Evolutionary conservation across 352 stramenopile genomes (phyloP).

Genomic region (Globisporangium canariense): DNA sequence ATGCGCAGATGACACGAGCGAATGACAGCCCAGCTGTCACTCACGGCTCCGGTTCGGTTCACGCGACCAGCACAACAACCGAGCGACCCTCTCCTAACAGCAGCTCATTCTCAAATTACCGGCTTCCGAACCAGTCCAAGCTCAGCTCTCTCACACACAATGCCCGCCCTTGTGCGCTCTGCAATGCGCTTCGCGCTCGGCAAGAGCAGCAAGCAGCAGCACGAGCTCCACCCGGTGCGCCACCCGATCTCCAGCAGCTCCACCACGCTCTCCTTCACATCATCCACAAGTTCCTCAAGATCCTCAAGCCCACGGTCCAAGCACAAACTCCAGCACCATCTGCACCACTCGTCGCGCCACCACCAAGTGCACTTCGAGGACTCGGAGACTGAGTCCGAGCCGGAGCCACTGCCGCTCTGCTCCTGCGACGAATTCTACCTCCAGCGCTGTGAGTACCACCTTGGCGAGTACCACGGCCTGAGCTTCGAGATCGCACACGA

Average conservation of each 20-base stretch:
- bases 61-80: background rate
- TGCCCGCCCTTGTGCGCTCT: slow-evolving; percentile 13
- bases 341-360: background rate
- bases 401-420: slow-evolving; percentile 43
- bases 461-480: slow-evolving; percentile 44
- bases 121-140: background rate
- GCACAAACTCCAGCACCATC: slow-evolving; percentile 6
- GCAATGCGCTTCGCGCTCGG: slow-evolving; percentile 18
- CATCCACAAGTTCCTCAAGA: background rate
- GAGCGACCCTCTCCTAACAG: background rate
- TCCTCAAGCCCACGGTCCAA: background rate
- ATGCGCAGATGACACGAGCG: background rate
- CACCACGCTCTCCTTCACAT: background rate
- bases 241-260: slow-evolving; percentile 4
- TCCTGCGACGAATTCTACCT: slow-evolving; percentile 47
- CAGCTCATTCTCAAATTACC: background rate
- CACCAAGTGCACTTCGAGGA: slow-evolving; percentile 20
- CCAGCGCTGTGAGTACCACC: slow-evolving; percentile 43
- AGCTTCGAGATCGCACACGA: slow-evolving; percentile 50
- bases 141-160: background rate
- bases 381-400: slow-evolving; percentile 52
- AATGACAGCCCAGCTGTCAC: background rate
- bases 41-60: background rate
- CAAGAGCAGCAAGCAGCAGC: slow-evolving; percentile 13
- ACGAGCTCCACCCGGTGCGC: slow-evolving; percentile 6